Base-by-base conservation (phyloP, 805 yeast genomes). In the Candida mattraensis region DNA sequence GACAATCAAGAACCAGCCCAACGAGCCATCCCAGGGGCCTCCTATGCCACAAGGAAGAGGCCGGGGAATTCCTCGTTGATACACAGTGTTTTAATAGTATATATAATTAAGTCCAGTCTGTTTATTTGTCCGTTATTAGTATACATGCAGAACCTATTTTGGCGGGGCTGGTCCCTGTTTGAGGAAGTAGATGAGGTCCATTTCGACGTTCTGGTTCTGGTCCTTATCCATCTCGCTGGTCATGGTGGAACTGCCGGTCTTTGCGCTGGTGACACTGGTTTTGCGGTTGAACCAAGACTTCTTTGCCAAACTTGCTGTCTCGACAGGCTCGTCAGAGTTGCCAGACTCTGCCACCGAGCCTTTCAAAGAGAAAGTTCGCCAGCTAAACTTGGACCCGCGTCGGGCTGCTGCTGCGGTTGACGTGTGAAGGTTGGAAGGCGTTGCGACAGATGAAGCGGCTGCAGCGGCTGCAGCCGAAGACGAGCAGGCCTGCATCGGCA, bases 1-100 rank as follows among this genome's bases (percentile, higher is more conserved):
- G 69, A 93, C 98, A 12, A 82, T 85, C 51, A 80, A 72, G 50
- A 84, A 81, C 54, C 76, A 82, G 53, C 86, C 78, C 45, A 76
- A 78, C 48, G 76, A 74, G 33, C 67, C 74, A 23, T 68, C 49
- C 17, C 44, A 47, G 20, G 47, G 47, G 22, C 44, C 40, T 31
- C 48, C 51, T 24, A 40, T 45, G 43, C 54, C 55, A 10, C 42
- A 46, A 20, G 51, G 50, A 13, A 75, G 89, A 60, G 89, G 87
- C 36, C 76, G 82, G 66, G 88, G 88, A 50, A 78, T 85, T 53
- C 80, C 79, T 34, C 55, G 55, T 44, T 54, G 37, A n/a, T n/a
- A n/a, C n/a, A n/a, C n/a, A n/a, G n/a, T n/a, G n/a, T n/a, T n/a
- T n/a, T n/a, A n/a, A n/a, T n/a, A n/a, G n/a, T n/a, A n/a, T n/a